A percentile compares a stretch with the other conserved stretches of the same genome.
Conservation (phyloP, 768 basidiomycete genomes). For the Suillus placidus region DNA sequence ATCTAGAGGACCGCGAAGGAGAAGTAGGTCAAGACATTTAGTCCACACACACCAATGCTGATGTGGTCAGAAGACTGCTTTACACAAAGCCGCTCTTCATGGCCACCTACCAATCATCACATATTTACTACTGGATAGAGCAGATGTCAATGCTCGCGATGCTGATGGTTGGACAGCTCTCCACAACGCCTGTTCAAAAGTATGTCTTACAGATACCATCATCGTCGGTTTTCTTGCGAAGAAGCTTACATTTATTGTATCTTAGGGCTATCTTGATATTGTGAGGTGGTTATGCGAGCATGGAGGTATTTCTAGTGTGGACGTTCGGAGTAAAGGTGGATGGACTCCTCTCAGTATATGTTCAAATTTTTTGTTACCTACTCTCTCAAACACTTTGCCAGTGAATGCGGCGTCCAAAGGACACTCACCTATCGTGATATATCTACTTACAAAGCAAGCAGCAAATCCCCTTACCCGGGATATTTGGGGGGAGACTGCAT, state of each 20-base stretch:
- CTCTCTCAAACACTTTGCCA: slow-evolving; percentile 28
- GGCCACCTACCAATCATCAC: slow-evolving; percentile 72
- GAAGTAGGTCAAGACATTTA: slow-evolving; percentile 53
- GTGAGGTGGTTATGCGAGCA: slow-evolving; percentile 82
- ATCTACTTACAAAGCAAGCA: slow-evolving; percentile 74
- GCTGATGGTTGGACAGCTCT: slow-evolving; percentile 90
- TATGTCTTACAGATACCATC: slow-evolving; percentile 28
- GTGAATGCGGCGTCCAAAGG: slow-evolving; percentile 90
- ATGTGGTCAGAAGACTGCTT: slow-evolving; percentile 59
- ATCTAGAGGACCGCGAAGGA: slow-evolving; percentile 88
- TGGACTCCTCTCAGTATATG: slow-evolving; percentile 85
- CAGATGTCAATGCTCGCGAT: slow-evolving; percentile 80
- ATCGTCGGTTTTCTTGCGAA: background rate
- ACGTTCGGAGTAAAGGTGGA: slow-evolving; percentile 79
- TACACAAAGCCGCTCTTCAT: slow-evolving; percentile 85
- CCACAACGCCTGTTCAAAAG: slow-evolving; percentile 90
- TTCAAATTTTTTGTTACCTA: background rate
- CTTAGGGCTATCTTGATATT: slow-evolving; percentile 85
- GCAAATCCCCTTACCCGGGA: slow-evolving; percentile 84
- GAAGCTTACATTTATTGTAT: background rate
- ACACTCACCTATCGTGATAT: slow-evolving; percentile 81
- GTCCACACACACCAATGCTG: slow-evolving; percentile 10
- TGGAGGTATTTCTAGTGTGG: slow-evolving; percentile 68
- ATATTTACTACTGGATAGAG: slow-evolving; percentile 63
- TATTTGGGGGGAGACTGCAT: slow-evolving; percentile 94